Conservation (phyloP, 192 early-diverging fungal genomes). For the Nowakowskiella sp. region DNA sequence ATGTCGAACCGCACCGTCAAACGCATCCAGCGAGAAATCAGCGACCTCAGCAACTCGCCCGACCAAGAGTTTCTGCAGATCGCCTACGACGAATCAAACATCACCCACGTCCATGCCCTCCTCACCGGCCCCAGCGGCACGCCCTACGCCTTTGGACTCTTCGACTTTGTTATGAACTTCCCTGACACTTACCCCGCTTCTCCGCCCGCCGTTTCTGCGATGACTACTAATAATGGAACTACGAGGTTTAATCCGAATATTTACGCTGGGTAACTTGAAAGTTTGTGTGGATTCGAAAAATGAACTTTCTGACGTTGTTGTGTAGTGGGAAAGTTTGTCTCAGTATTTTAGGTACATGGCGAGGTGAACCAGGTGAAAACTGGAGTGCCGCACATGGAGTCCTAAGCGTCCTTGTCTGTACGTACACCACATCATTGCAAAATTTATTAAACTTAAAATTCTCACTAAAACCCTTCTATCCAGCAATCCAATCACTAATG, state of each 20-base stretch:
- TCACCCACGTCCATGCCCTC: conserved; percentile 56
- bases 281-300: conserved; percentile 18
- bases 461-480: neutral
- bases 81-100: conserved; percentile 45
- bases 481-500: conserved; percentile 52
- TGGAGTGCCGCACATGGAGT: conserved; percentile 57
- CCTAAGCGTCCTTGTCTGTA: conserved; percentile 43
- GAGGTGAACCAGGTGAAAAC: conserved; percentile 41
- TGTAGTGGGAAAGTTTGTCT: conserved; percentile 50
- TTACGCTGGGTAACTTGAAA: conserved; percentile 24
- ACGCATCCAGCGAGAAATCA: too few relatives aligned
- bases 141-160: conserved; percentile 41
- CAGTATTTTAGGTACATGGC: conserved; percentile 57
- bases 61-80: too few relatives aligned
- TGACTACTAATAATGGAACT: conserved; percentile 42
- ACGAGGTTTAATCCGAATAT: conserved; percentile 60
- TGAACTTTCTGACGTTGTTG: neutral
- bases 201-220: conserved; percentile 42
- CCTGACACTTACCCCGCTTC: conserved; percentile 44
- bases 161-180: conserved; percentile 48
- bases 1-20: too few relatives aligned
- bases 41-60: too few relatives aligned
- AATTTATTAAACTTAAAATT: neutral
- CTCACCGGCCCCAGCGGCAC: conserved; percentile 50
- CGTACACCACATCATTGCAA: too few relatives aligned